Conservation (phyloP, 768 basidiomycete species). For the Asterophora parasitica region DNA sequence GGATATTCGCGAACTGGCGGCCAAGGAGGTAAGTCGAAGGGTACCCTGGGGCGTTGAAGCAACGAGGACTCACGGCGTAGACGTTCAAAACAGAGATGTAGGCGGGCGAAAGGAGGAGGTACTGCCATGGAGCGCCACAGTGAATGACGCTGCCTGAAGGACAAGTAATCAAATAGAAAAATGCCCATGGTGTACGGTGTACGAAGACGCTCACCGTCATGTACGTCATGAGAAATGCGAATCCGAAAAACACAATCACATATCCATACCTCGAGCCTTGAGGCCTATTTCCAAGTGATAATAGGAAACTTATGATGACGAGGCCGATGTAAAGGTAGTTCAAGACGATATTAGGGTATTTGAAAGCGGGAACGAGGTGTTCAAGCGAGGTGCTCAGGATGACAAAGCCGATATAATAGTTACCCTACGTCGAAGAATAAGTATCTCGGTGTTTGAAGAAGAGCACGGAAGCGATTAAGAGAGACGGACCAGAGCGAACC, state of each 20-base stretch:
- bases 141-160: slow-evolving; percentile 64
- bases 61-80: slow-evolving; percentile 54
- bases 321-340: slow-evolving; percentile 87
- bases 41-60: neutral
- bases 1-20: slow-evolving; percentile 74
- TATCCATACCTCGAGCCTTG: slow-evolving; percentile 89
- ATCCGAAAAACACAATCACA: slow-evolving; percentile 80
- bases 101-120: slow-evolving; percentile 86
- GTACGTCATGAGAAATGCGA: slow-evolving; percentile 86
- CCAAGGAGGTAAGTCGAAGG: neutral
- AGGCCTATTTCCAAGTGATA: slow-evolving; percentile 86
- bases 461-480: neutral
- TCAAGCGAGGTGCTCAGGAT: slow-evolving; percentile 76
- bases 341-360: slow-evolving; percentile 70
- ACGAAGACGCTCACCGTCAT: slow-evolving; percentile 68
- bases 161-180: neutral
- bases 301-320: slow-evolving; percentile 81
- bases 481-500: slow-evolving; percentile 71
- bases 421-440: slow-evolving; percentile 55
- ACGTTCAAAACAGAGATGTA: slow-evolving; percentile 94
- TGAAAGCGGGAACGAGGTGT: slow-evolving; percentile 50
- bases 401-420: slow-evolving; percentile 86
- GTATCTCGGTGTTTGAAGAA: neutral
- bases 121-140: slow-evolving; percentile 87
- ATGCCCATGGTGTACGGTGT: neutral